These are phyloP conservation scores for Luzula sylvatica DNA, from an alignment of 176 grass and related monocot genomes.

Conservation along the genomic window DNA sequence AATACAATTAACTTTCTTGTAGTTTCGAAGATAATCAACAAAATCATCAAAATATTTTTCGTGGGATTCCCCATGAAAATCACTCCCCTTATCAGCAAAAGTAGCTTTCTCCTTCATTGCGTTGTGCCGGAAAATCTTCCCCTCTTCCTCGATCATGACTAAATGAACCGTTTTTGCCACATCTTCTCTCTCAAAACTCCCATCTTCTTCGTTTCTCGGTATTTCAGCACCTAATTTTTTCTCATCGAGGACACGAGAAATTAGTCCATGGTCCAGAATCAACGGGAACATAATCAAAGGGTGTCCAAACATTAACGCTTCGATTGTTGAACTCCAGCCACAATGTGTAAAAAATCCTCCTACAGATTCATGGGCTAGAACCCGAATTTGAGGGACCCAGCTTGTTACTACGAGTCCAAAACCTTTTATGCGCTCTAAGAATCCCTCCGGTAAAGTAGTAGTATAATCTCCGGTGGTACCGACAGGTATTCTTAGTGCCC, in stretches of 20 bases:
- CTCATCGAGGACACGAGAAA: slow-evolving; percentile 13
- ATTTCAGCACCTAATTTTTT: slow-evolving; percentile 18
- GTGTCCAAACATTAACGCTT: slow-evolving; percentile 37
- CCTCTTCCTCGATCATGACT: slow-evolving; percentile 25
- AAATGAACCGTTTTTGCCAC: slow-evolving; percentile 15
- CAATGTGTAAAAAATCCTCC: slow-evolving; percentile 62
- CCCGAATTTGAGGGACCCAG: slow-evolving; percentile 39
- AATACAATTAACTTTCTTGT: background rate
- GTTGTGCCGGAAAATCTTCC: slow-evolving; percentile 12
- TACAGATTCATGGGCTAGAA: slow-evolving; percentile 22
- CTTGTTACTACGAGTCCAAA: slow-evolving; percentile 1
- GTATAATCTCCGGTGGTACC: background rate
- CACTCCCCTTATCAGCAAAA: slow-evolving; percentile 2
- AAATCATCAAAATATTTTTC: slow-evolving; percentile 28
- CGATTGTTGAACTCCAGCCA: slow-evolving; percentile 52
- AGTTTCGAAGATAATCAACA: background rate
- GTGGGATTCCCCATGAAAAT: no score
- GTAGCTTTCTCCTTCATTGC: slow-evolving; percentile 24
- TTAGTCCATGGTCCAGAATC: slow-evolving; percentile 23
- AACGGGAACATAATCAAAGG: slow-evolving; percentile 49
- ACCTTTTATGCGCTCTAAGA: slow-evolving; percentile 10
- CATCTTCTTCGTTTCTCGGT: slow-evolving; percentile 18
- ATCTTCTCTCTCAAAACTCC: slow-evolving; percentile 20
- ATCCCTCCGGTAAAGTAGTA: slow-evolving; percentile 22
- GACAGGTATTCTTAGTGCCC: slow-evolving; percentile 28